Base-by-base conservation (phyloP, 2,329 filamentous ascomycete species). In the Aspergillus novofumigatus region DNA sequence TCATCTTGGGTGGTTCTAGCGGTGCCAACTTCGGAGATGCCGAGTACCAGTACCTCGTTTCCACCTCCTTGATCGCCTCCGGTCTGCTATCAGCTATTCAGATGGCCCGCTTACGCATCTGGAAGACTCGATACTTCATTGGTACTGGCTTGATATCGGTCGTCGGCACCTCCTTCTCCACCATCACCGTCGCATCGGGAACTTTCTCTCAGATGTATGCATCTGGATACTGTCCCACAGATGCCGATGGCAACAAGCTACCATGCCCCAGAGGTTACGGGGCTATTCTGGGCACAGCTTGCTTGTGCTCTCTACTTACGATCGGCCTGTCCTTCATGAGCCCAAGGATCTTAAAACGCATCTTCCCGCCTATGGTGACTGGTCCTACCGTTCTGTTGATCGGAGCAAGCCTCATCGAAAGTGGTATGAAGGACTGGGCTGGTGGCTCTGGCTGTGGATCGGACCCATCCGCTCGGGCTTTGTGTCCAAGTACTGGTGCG, bases 361-460 rank as follows among this genome's bases (percentile, higher is more conserved):
- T 89, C 59, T 89, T 89, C 69, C 86, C 86, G 2, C 86, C 86
- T 3, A 76, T 89, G 9, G 85, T 89, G 48, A 89, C 87, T 1
- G 87, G 86, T 2, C 85, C 85, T 2, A 86, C 86, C 0, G 83
- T 89, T 42, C 78, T 86, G 60, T 78, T 89, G 32, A 88, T 90
- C 58, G 87, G 87, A 20, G 81, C 88, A 28, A 82, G 82, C 35
- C 77, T 89, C 20, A 83, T 90, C 59, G 69, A 80, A 50, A 83
- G 81, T 54, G 86, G 85, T 2, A 86, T 89, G 72, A 72, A 85
- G 62, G 82, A 87, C 65, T 89, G 86, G 87, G 86, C 84, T n/a
- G 86, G 87, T 52, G 85, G 86, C 20, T 80, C 78, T 28, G 84
- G 84, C 51, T 79, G 78, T 49, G 60, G 67, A 11, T 59, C 52